These are phyloP conservation scores for Pichia deserticola DNA, from an alignment of 805 yeast genomes.

Conservation along the genomic window DNA sequence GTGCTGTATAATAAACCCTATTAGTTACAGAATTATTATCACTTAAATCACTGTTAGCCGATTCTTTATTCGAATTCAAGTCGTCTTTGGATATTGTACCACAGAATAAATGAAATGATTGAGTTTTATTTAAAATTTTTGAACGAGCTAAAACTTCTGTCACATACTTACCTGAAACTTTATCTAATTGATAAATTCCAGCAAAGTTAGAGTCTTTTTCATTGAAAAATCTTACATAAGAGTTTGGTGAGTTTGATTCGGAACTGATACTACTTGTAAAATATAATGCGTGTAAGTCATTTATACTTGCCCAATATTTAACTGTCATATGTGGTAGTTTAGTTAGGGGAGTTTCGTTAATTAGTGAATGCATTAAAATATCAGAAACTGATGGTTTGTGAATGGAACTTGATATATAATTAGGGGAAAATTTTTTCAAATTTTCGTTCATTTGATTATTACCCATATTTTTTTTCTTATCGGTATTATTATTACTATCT, in stretches of 20 bases:
- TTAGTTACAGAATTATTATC: background rate
- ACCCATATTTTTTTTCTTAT: background rate
- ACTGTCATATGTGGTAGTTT: slow-evolving; percentile 66
- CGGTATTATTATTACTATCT: slow-evolving; percentile 1
- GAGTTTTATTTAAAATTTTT: slow-evolving; percentile 63
- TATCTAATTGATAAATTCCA: slow-evolving; percentile 20
- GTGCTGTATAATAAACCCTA: slow-evolving; percentile 61
- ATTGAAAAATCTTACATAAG: slow-evolving; percentile 24
- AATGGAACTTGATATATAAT: slow-evolving; percentile 12
- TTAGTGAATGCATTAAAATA: slow-evolving; percentile 80
- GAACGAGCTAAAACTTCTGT: slow-evolving; percentile 60
- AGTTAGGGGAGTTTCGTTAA: slow-evolving; percentile 70
- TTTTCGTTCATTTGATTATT: background rate
- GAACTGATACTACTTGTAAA: slow-evolving; percentile 26
- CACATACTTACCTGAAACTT: slow-evolving; percentile 31
- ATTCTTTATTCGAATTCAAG: background rate
- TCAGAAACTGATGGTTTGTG: slow-evolving; percentile 62
- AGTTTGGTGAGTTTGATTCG: background rate
- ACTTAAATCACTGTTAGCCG: slow-evolving; percentile 11
- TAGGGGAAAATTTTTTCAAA: background rate
- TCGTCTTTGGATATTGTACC: slow-evolving; percentile 19
- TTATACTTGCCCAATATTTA: slow-evolving; percentile 56
- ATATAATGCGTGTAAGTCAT: slow-evolving; percentile 45
- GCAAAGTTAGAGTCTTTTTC: slow-evolving; percentile 8
- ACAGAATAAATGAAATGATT: slow-evolving; percentile 81